Conservation (phyloP, 2,329 filamentous ascomycete genomes). For the Cladosporium velox region DNA sequence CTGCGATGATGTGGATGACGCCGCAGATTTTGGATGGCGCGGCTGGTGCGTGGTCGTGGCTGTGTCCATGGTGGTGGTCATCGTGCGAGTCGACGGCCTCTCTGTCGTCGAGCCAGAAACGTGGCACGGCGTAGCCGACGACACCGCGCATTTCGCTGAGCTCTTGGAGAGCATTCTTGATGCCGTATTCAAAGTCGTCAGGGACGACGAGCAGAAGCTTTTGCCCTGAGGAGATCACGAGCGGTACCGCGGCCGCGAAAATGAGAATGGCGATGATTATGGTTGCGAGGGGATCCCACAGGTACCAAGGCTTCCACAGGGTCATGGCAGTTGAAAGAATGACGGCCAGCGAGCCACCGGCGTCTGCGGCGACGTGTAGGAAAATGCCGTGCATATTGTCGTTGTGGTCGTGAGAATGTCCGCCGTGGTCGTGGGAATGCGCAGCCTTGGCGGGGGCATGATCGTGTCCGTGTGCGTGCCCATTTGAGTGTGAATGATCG, state of each 20-base stretch:
- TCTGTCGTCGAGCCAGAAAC: slow-evolving; percentile 87
- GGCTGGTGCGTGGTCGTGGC: slow-evolving; percentile 29
- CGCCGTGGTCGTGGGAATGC: slow-evolving; percentile 27
- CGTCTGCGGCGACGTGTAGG: slow-evolving; percentile 91
- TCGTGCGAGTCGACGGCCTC: slow-evolving; percentile 35
- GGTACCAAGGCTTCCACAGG: slow-evolving; percentile 83
- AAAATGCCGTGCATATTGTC: slow-evolving; percentile 99
- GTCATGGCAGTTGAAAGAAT: slow-evolving; percentile 89
- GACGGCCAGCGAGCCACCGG: slow-evolving; percentile 89
- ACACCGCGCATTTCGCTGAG: slow-evolving; percentile 82
- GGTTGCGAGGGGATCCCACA: slow-evolving; percentile 92
- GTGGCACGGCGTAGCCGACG: slow-evolving; percentile 78
- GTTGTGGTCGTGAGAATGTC: slow-evolving; percentile 61
- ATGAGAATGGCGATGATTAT: slow-evolving; percentile 93
- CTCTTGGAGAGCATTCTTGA: slow-evolving; percentile 82
- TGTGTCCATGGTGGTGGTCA: slow-evolving; percentile 40
- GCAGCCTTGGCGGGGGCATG: slow-evolving; percentile 23
- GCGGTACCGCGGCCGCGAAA: slow-evolving; percentile 84
- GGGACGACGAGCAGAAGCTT: slow-evolving; percentile 83
- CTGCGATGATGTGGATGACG: slow-evolving; percentile 82
- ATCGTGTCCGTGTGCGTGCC: slow-evolving; percentile 29
- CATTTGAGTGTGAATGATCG: slow-evolving; percentile 41
- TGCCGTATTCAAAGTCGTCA: slow-evolving; percentile 79
- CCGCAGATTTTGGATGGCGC: slow-evolving; percentile 63
- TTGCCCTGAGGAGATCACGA: slow-evolving; percentile 81